Percentiles rank a stretch among this genome's conserved stretches.
Evolutionary conservation across 2,329 filamentous ascomycete genomes (phyloP).

Genomic region (Microdochium bolleyi): DNA sequence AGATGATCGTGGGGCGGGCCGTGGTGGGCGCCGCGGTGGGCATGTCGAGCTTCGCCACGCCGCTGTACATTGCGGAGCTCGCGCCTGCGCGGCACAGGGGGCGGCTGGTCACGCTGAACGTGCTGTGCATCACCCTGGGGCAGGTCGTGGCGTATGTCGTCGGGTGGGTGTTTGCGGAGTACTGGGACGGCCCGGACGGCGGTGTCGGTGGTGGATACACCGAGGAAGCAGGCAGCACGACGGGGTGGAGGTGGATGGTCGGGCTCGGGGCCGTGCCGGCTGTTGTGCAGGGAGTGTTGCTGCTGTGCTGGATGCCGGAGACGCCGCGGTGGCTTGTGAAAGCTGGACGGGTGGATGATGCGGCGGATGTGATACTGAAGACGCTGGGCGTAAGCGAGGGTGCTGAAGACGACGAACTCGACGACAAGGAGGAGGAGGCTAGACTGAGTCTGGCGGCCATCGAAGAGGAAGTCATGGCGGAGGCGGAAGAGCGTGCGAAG

Average conservation of each 20-base stretch:
- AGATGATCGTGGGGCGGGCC: conserved; percentile 61
- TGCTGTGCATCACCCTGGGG: conserved; percentile 77
- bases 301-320: conserved; percentile 73
- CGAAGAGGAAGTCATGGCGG: conserved; percentile 65
- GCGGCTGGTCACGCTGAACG: conserved; percentile 71
- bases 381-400: conserved; percentile 34
- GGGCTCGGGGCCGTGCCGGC: conserved; percentile 77
- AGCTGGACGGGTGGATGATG: conserved; percentile 52
- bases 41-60: conserved; percentile 73
- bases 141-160: conserved; percentile 84
- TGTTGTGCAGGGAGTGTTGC: conserved; percentile 50
- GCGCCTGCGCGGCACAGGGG: conserved; percentile 71
- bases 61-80: conserved; percentile 82
- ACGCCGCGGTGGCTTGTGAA: conserved; percentile 83
- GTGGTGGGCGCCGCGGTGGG: conserved; percentile 68
- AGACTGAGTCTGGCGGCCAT: conserved; percentile 55
- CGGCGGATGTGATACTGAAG: conserved; percentile 56
- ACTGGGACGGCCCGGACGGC: conserved; percentile 31
- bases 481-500: conserved; percentile 44
- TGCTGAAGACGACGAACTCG: conserved; percentile 24
- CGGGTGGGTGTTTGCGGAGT: conserved; percentile 65
- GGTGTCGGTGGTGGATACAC: not conserved
- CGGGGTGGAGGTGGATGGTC: conserved; percentile 89
- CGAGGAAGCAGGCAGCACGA: not conserved
- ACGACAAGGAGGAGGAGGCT: conserved; percentile 32